Evolutionary conservation across 2,329 filamentous ascomycete genomes (phyloP), one percentile per base, ranked within the genome.

Genomic region (Aspergillus sp.): DNA sequence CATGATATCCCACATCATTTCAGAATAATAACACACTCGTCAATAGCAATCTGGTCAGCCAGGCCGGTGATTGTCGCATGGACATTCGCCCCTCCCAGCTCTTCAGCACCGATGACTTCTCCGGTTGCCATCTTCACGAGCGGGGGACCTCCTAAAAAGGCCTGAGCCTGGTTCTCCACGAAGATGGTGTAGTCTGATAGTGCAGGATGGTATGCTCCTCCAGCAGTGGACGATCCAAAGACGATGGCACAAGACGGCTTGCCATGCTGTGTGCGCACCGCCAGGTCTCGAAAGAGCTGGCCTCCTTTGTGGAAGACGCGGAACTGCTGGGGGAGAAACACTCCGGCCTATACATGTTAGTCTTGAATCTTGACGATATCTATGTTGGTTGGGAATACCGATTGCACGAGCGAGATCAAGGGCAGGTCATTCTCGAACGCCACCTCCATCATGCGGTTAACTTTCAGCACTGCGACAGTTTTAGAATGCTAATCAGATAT

Each of bases 101-200:
- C 69, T 55, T 80, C 78, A 0, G 78, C 74, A 1, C 66, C 74
- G 18, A 77, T 71, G 0, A 74, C 60, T 50, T 80, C 77, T 2
- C 78, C 77, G 0, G 77, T 80, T 0, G 78, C 77, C 77, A 79
- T 79, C 57, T 79, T 78, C 1, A 80, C 77, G 7, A 80, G 66
- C 0, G 78, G 78, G 0, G 78, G 78, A 0, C 78, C 77, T 6
- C 71, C 78, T 1, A 80, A 67, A 49, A 79, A 80, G 0, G 74
- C 76, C 54, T 80, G 77, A 0, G 75, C 77, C 57, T 80, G 76
- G 13, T 73, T 68, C 42, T 77, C 65, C 0, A 77, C 74, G 47
- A 77, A 77, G 38, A 77, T 76, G 7, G 75, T 78, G 53, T 79
- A 78, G 56, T 78, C 70, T 1, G 76, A 77, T 2, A 78, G 55